Base-by-base conservation (phyloP, 176 grass and related monocot genomes). In the Chrysopogon serrulatus region DNA sequence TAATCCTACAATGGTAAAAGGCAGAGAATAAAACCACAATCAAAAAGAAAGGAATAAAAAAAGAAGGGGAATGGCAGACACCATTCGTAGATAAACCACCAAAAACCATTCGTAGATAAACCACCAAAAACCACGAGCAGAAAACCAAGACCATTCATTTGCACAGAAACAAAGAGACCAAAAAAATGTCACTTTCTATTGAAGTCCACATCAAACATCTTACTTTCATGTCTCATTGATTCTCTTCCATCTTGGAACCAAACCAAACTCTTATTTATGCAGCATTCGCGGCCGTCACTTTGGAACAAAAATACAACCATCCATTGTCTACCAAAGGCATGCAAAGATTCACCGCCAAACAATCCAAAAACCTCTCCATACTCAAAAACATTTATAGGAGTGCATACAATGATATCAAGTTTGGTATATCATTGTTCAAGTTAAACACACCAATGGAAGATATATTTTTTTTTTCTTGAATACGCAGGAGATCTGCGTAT, bases 401-500 rank as follows among this genome's bases (percentile, higher is more conserved):
- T 28, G 76, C 26, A 47, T 68, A 76, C 71, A 68, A 78, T 21
- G 19, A 88, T 63, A 68, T 10, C 7, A 24, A 82, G 42, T 71
- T 72, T 83, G 37, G 42, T 6, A 27, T 26, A 48, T 51, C 73
- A 45, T 31, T 49, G 32, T 71, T 88, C 31, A 39, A 78, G n/a
- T 5, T 63, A 82, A 79, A 30, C 34, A 49, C 60, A 84, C 44
- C 76, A 30, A 93, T 85, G 88, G 85, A 87, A 86, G 83, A 75
- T 62, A n/a, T n/a, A n/a, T n/a, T n/a, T n/a, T n/a, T n/a, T n/a
- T n/a, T n/a, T n/a, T n/a, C n/a, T n/a, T n/a, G n/a, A n/a, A n/a
- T n/a, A n/a, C n/a, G n/a, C n/a, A n/a, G n/a, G n/a, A n/a, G n/a
- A n/a, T n/a, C n/a, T n/a, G n/a, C n/a, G n/a, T n/a, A n/a, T n/a